phyloP scores from a whole-genome alignment of 2,329 filamentous ascomycete genomes.

The Nothophaeocryptopus gaeumannii region DNA sequence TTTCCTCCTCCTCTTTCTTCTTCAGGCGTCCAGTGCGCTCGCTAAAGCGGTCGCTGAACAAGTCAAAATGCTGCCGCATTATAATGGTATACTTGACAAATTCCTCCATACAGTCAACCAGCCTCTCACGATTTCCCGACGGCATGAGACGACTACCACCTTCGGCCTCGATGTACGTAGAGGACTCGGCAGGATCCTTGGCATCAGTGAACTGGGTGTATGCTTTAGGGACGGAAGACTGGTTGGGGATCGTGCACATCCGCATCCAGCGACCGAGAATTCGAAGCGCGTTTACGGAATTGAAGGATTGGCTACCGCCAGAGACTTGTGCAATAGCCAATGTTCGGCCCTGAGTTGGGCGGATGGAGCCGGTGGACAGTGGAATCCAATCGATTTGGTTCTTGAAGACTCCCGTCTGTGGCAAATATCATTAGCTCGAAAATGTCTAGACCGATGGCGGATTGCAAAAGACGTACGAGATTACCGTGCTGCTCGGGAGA shows the following conservation, averaged over 20 bases:
- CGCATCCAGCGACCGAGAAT: conserved; percentile 61
- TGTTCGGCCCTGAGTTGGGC: conserved; percentile 65
- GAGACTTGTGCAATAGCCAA: conserved; percentile 61
- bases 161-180: conserved; percentile 23
- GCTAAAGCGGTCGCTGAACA: conserved; percentile 63
- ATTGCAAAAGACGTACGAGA: no score
- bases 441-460: no score
- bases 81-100: conserved; percentile 67
- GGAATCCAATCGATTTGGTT: conserved; percentile 71
- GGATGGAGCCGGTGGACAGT: conserved; percentile 58
- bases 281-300: conserved; percentile 63
- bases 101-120: conserved; percentile 58
- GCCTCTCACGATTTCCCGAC: conserved; percentile 28
- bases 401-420: conserved; percentile 67
- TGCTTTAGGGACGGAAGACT: conserved; percentile 61
- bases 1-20: no score
- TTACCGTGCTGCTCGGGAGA: conserved; percentile 67
- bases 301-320: conserved; percentile 66
- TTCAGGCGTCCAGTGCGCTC: no score
- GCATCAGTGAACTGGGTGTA: conserved; percentile 59
- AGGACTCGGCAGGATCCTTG: conserved; percentile 34
- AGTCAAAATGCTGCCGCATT: conserved; percentile 59
- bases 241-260: conserved; percentile 57
- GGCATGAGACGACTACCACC: conserved; percentile 29
- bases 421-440: no score